Evolutionary conservation across 2,329 filamentous ascomycete genomes (phyloP), one percentile per base, ranked within the genome.

Genomic region (Fusarium hainanense): DNA sequence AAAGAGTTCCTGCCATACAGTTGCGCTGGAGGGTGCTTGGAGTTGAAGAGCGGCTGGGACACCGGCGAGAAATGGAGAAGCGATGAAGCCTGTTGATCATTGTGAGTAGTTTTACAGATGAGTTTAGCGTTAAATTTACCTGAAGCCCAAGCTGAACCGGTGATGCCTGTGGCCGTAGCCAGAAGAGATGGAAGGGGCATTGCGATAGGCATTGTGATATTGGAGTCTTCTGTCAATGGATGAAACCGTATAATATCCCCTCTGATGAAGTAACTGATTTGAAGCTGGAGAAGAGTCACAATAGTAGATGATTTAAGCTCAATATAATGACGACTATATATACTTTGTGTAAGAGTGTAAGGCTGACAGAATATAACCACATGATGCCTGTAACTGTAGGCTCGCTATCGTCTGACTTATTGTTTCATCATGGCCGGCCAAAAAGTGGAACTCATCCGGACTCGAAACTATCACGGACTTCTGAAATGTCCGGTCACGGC

Each of bases 1-100:
- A 74, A 77, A 84, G 20, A 82, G 59, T 49, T 73, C 70, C 28
- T 78, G 76, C 82, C 82, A 84, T 49, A 79, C 72, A 32, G 70
- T 72, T 5, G 78, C 75, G 2, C 80, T 72, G 4, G 76, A 70
- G 4, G 79, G 73, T 21, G 75, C 68, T 43, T 75, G 56, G 48
- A 63, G 18, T 21, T 63, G 20, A 4, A 74, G 72, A 23, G 76
- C 70, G 27, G 77, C 75, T 4, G 81, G 78, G 30, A 81, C 61
- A 13, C 76, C 76, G 32, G 79, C 69, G 14, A 82, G 54, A n/a
- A 81, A 82, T 34, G 82, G 58, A 34, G 75, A 74, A 16, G 77
- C 76, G 41, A 80, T 80, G 28, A 73, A 72, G 18, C 82, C 82
- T 84, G 51, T 13, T 43, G 6, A 9, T 32, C 8, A 21, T 37